Conservation (phyloP, 2,329 filamentous ascomycete species). For the Fusarium luffae region DNA sequence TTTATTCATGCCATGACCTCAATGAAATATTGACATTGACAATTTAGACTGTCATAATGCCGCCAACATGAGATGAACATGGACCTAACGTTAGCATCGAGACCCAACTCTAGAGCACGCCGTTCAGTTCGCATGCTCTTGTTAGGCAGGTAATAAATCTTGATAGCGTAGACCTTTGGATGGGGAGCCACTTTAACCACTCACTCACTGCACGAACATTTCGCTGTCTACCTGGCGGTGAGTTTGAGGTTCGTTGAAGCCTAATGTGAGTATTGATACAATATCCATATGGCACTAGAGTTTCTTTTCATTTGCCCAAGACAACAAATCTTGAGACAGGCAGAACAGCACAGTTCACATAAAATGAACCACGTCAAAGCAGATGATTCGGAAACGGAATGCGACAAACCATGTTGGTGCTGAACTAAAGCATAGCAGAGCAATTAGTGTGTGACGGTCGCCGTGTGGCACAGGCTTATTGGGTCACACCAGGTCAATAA, state of each 20-base stretch:
- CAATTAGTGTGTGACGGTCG: slow-evolving; percentile 35
- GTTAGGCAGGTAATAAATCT: slow-evolving; percentile 22
- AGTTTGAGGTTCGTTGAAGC: slow-evolving; percentile 36
- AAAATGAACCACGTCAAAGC: slow-evolving; percentile 33
- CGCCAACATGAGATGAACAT: not conserved
- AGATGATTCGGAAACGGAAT: slow-evolving; percentile 35
- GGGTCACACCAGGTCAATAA: slow-evolving; percentile 33
- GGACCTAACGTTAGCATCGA: slow-evolving; percentile 10
- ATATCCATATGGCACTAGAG: not conserved
- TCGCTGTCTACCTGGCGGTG: slow-evolving; percentile 35
- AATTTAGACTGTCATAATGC: not conserved
- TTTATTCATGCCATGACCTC: not conserved
- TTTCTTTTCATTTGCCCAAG: not conserved
- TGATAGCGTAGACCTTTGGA: slow-evolving; percentile 26
- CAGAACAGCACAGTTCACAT: slow-evolving; percentile 7
- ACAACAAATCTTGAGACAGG: not conserved
- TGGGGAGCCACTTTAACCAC: slow-evolving; percentile 21
- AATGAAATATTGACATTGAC: not conserved
- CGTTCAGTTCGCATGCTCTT: slow-evolving; percentile 31
- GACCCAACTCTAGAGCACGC: slow-evolving; percentile 21
- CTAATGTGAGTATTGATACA: slow-evolving; percentile 4
- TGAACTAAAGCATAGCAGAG: slow-evolving; percentile 21
- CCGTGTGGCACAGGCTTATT: slow-evolving; percentile 47
- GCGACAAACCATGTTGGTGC: slow-evolving; percentile 18
- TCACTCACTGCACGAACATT: not conserved